Conservation (phyloP, 129 eudicot genomes). For the Chrysanthemum seticuspe region DNA sequence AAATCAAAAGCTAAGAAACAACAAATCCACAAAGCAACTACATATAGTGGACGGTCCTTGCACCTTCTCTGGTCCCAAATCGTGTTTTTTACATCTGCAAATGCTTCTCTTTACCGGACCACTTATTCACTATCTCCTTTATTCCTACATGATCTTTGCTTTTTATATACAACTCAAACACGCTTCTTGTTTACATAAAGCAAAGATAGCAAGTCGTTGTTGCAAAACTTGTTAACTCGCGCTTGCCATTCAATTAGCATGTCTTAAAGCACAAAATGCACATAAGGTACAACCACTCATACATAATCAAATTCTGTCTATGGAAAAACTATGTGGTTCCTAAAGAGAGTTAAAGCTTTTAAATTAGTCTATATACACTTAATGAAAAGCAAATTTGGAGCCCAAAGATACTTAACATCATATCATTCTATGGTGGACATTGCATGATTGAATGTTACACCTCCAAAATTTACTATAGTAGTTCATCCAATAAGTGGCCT, state of each 20-base stretch:
- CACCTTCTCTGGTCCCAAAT: conserved; percentile 22
- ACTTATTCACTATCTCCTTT: conserved; percentile 25
- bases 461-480: background rate
- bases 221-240: background rate
- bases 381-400: too few relatives aligned
- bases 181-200: conserved; percentile 19
- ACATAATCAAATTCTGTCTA: background rate
- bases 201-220: background rate
- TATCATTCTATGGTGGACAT: too few relatives aligned
- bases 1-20: background rate
- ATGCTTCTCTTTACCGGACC: conserved; percentile 38
- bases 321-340: background rate
- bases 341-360: background rate
- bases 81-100: conserved; percentile 18
- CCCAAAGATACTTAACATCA: too few relatives aligned
- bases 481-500: conserved; percentile 12
- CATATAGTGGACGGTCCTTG: background rate
- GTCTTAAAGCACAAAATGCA: background rate
- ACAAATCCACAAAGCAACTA: too few relatives aligned
- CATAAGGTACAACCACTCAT: background rate
- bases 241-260: background rate
- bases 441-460: too few relatives aligned
- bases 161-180: conserved; percentile 16
- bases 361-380: background rate
- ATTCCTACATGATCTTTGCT: conserved; percentile 2